Evolutionary conservation across 345 rosid species (phyloP), one percentile per base, ranked within the genome.

Genomic region (Melastoma malabathricum): DNA sequence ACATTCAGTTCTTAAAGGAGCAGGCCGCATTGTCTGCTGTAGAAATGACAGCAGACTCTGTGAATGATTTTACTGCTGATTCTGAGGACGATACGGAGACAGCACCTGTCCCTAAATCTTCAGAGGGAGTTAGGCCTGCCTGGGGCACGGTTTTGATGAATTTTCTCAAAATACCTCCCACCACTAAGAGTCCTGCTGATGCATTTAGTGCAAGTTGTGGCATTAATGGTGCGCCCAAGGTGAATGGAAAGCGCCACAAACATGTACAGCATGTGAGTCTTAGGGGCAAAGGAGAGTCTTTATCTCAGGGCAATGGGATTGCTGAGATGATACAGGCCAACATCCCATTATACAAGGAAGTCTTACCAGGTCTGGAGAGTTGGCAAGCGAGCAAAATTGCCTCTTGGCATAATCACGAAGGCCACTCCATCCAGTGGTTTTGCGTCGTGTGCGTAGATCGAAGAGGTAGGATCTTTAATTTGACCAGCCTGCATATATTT

Each of bases 321-420:
- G 82, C 96, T 41, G 67, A 68, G 58, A 58, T 79, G 56, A 68
- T 78, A 6, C 82, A 77, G 61, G 83, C 93, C 43, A 84, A 74
- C 53, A 66, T 82, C 54, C 87, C 86, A 20, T 60, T 69, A 27
- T 74, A 73, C 64, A 73, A 77, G 66, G 96, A 92, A 63, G 93
- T 92, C 48, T 72, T 82, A 74, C 95, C 89, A 15, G 84, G 93
- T 45, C 68, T 84, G 48, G 86, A 84, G 56, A 75, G 83, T 69
- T 92, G 98, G 98, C 89, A 73, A 64, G 77, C 83, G 50, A 73
- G 82, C 79, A 92, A 82, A 72, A 73, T 92, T 67, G 82, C 82
- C 31, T 52, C 81, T 46, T 92, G 98, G 98, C 95, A 92, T 68
- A 86, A 74, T 78, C 78, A 69, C 44, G 95, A 84, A 67, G 96